Conservation (phyloP, 306 rosid species). For the Aeschynomene evenia region DNA sequence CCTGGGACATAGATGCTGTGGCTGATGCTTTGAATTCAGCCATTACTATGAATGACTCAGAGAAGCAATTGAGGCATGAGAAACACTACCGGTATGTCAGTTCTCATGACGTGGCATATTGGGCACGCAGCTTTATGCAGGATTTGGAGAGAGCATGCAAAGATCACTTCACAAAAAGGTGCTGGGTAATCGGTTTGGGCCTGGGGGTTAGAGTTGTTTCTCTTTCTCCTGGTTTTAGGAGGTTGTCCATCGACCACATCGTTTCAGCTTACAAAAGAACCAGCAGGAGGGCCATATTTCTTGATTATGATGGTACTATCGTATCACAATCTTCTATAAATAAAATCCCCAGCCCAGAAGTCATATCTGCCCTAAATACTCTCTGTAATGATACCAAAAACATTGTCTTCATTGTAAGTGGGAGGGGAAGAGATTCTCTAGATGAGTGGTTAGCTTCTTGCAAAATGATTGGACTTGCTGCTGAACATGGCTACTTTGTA, state of each 20-base stretch:
- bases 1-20: constrained; percentile 75
- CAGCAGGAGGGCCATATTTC: constrained; percentile 58
- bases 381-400: constrained; percentile 67
- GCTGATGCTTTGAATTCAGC: constrained; percentile 74
- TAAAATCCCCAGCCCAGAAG: constrained; percentile 57
- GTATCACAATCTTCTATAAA: constrained; percentile 55
- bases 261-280: constrained; percentile 63
- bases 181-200: constrained; percentile 75
- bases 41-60: constrained; percentile 53
- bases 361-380: constrained; percentile 54
- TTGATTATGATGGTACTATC: constrained; percentile 83
- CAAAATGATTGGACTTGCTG: constrained; percentile 67
- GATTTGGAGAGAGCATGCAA: constrained; percentile 74
- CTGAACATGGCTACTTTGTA: constrained; percentile 81
- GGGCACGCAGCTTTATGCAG: constrained; percentile 80
- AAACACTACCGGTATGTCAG: constrained; percentile 72
- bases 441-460: constrained; percentile 67
- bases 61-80: constrained; percentile 70
- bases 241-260: constrained; percentile 52
- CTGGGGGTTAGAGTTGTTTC: constrained; percentile 69
- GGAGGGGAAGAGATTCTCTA: constrained; percentile 64
- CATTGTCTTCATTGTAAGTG: constrained; percentile 74
- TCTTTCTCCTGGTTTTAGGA: constrained; percentile 63
- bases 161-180: constrained; percentile 67
- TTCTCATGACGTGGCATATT: constrained; percentile 79